Base-by-base conservation (phyloP, 495 filamentous ascomycete genomes). In the Aspergillus homomorphus region DNA sequence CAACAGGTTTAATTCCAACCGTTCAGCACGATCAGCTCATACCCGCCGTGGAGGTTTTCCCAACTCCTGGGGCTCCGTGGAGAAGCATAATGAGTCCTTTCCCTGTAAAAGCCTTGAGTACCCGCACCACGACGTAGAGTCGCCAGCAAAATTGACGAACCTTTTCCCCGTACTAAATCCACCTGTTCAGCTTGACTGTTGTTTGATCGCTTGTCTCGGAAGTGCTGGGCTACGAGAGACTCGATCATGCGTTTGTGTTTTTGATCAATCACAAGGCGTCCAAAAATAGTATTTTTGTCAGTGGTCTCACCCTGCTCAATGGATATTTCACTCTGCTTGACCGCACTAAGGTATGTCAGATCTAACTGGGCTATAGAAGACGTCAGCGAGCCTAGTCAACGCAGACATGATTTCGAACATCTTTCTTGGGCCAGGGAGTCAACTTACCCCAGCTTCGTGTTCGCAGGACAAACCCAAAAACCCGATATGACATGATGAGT, bases 21-120 rank as follows among this genome's bases (percentile, higher is more conserved):
- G 9, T 48, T 45, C 15, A 7, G 42, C 4, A 19, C 6, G 43
- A 18, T 16, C 4, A 4, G 8, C 21, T 16, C 43, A 3, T 45
- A 73, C 70, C 73, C 3, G 78, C 79, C 4, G 79, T 82, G 56
- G 66, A 73, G 0, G 77, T 80, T 63, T 81, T 81, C 8, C 79
- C 79, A 0, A 80, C 76, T 0, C 79, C 79, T 4, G 79, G 79
- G 0, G 69, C 70, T n/a, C 78, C 79, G 58, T 81, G 78, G 0
- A 82, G 69, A 6, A 82, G 66, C 51, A 80, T 72, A 57, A 80
- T 77, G 23, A 74, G 63, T 7, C 78, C 77, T 41, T 74, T 70
- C 9, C 73, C 68, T 66, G 44, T 26, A 43, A 16, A 21, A 20
- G 23, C 33, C 26, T n/a, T 18, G 23, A 18, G 12, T 28, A 9